phyloP scores from a whole-genome alignment of 2,329 filamentous ascomycete species.

The Pseudogymnoascus sp. region DNA sequence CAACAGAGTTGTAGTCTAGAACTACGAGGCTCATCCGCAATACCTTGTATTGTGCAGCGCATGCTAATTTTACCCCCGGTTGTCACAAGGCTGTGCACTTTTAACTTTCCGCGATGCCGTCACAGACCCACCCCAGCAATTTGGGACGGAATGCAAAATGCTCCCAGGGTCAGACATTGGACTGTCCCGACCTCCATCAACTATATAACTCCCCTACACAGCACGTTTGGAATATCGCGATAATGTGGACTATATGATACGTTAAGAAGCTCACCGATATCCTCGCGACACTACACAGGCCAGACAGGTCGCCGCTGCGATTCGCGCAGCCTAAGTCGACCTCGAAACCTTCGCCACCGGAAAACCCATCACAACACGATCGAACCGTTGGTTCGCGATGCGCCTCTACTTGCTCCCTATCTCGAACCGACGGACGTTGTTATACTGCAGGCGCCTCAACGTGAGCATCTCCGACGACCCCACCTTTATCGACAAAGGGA shows the following conservation, averaged over 20 bases:
- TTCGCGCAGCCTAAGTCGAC: slow-evolving; percentile 1
- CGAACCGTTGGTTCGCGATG: slow-evolving; percentile 44
- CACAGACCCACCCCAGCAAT: slow-evolving; percentile 4
- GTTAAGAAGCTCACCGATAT: background rate
- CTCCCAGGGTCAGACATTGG: background rate
- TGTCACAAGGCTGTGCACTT: slow-evolving; percentile 6
- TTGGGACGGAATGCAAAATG: background rate
- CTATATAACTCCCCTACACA: background rate
- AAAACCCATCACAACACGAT: background rate
- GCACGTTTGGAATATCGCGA: background rate
- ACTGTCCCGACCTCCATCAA: background rate
- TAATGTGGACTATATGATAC: background rate
- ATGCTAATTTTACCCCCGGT: slow-evolving; percentile 1
- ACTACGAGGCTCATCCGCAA: background rate
- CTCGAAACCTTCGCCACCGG: background rate
- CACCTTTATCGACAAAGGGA: slow-evolving; percentile 59
- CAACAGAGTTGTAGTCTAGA: slow-evolving; percentile 2
- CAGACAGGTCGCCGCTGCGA: background rate
- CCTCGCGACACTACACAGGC: background rate
- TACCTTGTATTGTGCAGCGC: background rate
- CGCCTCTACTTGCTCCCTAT: slow-evolving; percentile 90
- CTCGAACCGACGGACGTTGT: slow-evolving; percentile 79
- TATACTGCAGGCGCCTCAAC: slow-evolving; percentile 78
- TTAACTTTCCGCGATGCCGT: slow-evolving; percentile 1
- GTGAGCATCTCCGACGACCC: slow-evolving; percentile 44